Conservation (phyloP, 345 rosid species). For the Turnera subulata region DNA sequence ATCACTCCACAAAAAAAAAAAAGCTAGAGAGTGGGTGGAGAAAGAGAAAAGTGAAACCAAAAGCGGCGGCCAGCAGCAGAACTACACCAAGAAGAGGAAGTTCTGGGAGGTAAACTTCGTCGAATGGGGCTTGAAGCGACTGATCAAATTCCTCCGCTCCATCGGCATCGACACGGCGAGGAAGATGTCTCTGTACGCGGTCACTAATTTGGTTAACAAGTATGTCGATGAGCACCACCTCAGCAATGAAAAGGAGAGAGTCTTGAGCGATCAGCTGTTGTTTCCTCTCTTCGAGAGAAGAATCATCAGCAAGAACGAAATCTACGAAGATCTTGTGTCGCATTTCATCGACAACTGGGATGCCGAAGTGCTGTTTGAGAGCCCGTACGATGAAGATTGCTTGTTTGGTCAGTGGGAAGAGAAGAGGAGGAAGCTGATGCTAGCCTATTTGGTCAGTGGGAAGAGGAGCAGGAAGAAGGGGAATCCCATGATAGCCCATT, state of each 20-base stretch:
- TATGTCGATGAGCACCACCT: constrained; percentile 48
- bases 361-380: constrained; percentile 38
- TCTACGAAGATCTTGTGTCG: constrained; percentile 47
- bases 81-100: constrained; percentile 30
- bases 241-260: constrained; percentile 47
- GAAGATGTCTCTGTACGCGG: constrained; percentile 49
- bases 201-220: constrained; percentile 35
- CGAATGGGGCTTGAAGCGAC: constrained; percentile 79
- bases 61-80: too few species aligned
- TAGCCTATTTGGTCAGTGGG: too few species aligned
- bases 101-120: constrained; percentile 39
- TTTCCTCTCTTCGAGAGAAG: constrained; percentile 55
- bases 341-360: constrained; percentile 66
- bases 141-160: constrained; percentile 53
- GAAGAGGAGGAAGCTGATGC: too few species aligned
- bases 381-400: too few species aligned
- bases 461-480: constrained; percentile 37
- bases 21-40: constrained; percentile 38
- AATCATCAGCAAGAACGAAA: constrained; percentile 36
- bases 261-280: constrained; percentile 52
- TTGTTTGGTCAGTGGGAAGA: too few species aligned
- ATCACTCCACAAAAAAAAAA: too few species aligned
- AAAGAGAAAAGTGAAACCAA: constrained; percentile 32
- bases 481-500: too few species aligned
- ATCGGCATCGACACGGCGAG: constrained; percentile 43